These are phyloP conservation scores for Dalechampia spathulata DNA, from an alignment of 441 rosid genomes.

Conservation along the genomic window DNA sequence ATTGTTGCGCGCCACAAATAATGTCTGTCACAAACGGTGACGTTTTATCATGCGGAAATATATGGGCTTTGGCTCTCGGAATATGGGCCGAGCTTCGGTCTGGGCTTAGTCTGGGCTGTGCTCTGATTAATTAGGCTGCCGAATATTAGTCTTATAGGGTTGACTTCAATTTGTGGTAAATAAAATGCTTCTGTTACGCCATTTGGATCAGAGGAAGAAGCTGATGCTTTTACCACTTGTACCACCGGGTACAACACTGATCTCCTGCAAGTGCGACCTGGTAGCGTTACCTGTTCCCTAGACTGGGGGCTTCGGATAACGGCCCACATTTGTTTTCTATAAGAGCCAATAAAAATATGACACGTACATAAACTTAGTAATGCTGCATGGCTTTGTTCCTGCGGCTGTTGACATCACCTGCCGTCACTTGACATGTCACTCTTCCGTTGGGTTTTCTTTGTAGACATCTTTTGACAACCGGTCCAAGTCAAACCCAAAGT, in stretches of 20 bases:
- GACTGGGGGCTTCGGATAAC: neutral
- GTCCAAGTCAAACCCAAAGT: constrained; percentile 10
- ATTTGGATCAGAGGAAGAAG: too few species aligned
- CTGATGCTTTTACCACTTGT: neutral
- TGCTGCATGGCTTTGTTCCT: neutral
- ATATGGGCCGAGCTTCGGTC: too few species aligned
- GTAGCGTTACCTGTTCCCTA: neutral
- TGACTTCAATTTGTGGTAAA: too few species aligned
- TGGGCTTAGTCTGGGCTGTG: too few species aligned
- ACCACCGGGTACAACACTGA: neutral
- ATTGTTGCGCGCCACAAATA: constrained; percentile 1
- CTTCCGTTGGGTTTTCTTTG: too few species aligned
- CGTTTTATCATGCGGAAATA: neutral
- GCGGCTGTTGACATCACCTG: neutral
- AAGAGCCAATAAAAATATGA: neutral
- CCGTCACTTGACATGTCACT: neutral
- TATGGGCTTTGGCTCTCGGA: too few species aligned
- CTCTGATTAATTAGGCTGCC: too few species aligned
- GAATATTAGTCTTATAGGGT: too few species aligned
- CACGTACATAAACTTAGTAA: neutral
- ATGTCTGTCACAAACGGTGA: neutral
- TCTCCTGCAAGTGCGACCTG: neutral
- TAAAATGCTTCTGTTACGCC: too few species aligned
- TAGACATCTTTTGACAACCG: constrained; percentile 16
- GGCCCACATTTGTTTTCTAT: neutral